Evolutionary conservation across 805 yeast genomes (phyloP), one percentile per base, ranked within the genome.

Genomic region (Scheffersomyces stipitis): DNA sequence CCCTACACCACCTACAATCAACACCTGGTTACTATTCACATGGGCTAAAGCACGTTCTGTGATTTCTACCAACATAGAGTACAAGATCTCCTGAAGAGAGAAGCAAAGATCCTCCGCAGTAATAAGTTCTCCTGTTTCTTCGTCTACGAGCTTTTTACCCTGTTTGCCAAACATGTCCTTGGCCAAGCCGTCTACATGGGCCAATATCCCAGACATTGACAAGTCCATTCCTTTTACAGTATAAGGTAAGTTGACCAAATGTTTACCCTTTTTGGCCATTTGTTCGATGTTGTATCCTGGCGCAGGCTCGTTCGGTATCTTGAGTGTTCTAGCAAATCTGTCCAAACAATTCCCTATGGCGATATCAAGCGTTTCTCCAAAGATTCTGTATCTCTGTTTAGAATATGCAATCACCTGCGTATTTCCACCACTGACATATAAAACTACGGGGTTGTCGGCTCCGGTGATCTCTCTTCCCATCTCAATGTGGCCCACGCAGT

Each of bases 41-140:
- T 93, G 99, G 0, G 99, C 99, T 95, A 93, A 86, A 2, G 99
- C 99, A 27, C 99, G 72, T 57, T 93, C 99, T 0, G 99, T 93
- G 49, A 93, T 93, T 60, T 93, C 99, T 13, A 93, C 97, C 42
- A 93, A 73, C 99, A 93, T 93, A 8, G 97, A 89, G 60, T 86
- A 93, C 18, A 93, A 65, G 24, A 88, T 84, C 54, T 93, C 99
- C 55, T 93, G 99, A 45, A 93, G 66, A 5, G 97, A 87, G 54
- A 80, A 93, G 59, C 99, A 93, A 33, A 93, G 70, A 58, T 95
- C 99, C 51, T 83, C 96, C 1, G 82, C 75, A 0, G 95, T 83
- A 31, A 88, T 75, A 22, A 57, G 61, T 34, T 76, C 78, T 12
- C 77, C 79, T 5, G 67, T 52, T 5, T 63, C 76, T 20, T 60